Evolutionary conservation across 179 eudicot genomes (phyloP), one percentile per base, ranked within the genome.

Genomic region (Patellifolia procumbens): DNA sequence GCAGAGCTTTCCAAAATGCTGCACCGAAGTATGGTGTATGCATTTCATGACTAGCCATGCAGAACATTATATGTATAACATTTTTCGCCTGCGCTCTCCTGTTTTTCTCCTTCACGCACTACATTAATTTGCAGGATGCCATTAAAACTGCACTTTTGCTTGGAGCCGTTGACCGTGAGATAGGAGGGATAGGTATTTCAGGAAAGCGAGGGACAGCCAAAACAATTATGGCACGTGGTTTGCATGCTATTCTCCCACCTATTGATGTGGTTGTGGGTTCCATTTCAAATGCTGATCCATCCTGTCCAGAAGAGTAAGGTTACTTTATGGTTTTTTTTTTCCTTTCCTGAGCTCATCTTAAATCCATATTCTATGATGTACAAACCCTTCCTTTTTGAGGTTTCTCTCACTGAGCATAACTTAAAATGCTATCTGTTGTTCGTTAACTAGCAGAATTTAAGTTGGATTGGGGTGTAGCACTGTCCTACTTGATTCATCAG

Each of bases 121-220:
- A 35, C 60, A 35, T 61, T 28, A 20, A 48, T 80, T 66, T 75
- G 64, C 85, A 95, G 99, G 99, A 95, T 83, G 97, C 99, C 34
- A 91, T 93, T 29, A 95, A 95, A 80, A 90, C 97, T 17, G 99
- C 99, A 68, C 92, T 95, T 28, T 77, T 95, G 71, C 99, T 93
- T 84, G 98, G 97, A 77, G 99, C 99, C 51, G 87, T 87, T 81
- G 99, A 95, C 84, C 91, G 99, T 69, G 97, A 91, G 80, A 85
- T 95, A 58, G 99, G 99, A 74, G 98, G 97, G 53, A 91, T 95
- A 77, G 97, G 97, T 48, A 93, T 95, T 58, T 93, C 95, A 52
- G 99, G 97, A 63, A 95, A 90, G 86, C 83, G 99, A 70, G 98
- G 98, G 82, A 95, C 99, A 17, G 99, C 99, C 22, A 95, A 95